A percentile compares a stretch with the other conserved stretches of the same genome.
Evolutionary conservation across 768 basidiomycete genomes (phyloP).

Genomic region (Pleurotus djamor): DNA sequence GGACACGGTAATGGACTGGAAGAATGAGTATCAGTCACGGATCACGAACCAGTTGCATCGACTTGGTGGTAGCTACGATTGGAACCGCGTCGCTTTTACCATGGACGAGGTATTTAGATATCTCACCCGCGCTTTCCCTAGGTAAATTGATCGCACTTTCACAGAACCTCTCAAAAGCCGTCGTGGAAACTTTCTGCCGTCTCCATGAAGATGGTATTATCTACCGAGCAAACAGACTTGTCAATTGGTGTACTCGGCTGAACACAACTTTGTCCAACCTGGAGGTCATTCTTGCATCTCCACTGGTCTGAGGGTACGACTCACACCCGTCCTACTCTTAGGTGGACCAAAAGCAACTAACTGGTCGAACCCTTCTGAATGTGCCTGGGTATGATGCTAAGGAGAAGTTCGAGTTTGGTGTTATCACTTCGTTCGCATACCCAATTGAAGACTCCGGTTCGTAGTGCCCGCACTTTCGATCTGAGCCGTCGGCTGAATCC

Average conservation of each 20-base stretch:
- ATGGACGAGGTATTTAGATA: constrained; percentile 73
- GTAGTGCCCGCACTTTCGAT: constrained; percentile 10
- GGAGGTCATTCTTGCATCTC: constrained; percentile 61
- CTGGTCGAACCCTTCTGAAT: constrained; percentile 79
- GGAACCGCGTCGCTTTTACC: constrained; percentile 93
- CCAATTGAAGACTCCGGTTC: constrained; percentile 80
- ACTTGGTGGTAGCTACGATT: constrained; percentile 92
- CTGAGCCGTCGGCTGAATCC: background rate
- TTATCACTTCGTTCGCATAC: constrained; percentile 95
- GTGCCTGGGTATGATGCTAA: constrained; percentile 96
- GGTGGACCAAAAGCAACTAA: constrained; percentile 91
- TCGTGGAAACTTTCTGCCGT: constrained; percentile 87
- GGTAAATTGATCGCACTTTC: constrained; percentile 2
- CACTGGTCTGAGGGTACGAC: no score
- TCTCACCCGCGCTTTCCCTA: background rate
- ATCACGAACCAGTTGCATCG: constrained; percentile 89
- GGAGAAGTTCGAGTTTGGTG: constrained; percentile 96
- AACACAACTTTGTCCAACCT: constrained; percentile 98
- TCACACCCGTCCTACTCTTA: no score
- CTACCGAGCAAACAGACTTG: constrained; percentile 94
- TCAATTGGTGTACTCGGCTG: constrained; percentile 96
- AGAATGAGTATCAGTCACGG: constrained; percentile 78
- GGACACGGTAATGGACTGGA: constrained; percentile 93
- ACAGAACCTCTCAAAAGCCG: constrained; percentile 79
- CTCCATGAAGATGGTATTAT: constrained; percentile 90